Conservation (phyloP, 768 basidiomycete species). For the Amanita thiersii region DNA sequence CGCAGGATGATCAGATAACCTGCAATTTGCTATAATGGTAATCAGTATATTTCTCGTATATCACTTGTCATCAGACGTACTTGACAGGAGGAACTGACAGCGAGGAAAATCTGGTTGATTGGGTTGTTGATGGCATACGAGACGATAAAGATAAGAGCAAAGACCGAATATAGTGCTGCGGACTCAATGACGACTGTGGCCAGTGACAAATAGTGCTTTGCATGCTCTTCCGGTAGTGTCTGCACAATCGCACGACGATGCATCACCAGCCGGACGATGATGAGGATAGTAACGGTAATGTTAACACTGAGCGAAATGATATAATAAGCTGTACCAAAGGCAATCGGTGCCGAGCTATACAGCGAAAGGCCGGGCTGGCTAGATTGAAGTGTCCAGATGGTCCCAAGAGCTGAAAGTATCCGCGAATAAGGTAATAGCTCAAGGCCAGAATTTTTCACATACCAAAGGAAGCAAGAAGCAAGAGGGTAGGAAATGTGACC, state of each 20-base stretch:
- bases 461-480: slow-evolving; percentile 34
- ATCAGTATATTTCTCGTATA: slow-evolving; percentile 12
- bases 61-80: slow-evolving; percentile 13
- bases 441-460: slow-evolving; percentile 9
- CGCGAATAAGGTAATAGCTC: no score
- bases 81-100: slow-evolving; percentile 24
- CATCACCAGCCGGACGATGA: slow-evolving; percentile 19
- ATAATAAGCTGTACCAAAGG: slow-evolving; percentile 23
- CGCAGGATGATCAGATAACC: slow-evolving; percentile 40
- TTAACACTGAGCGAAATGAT: slow-evolving; percentile 26
- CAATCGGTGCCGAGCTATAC: slow-evolving; percentile 25
- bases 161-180: slow-evolving; percentile 34
- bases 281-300: slow-evolving; percentile 28
- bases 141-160: slow-evolving; percentile 30
- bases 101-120: slow-evolving; percentile 30
- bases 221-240: slow-evolving; percentile 24
- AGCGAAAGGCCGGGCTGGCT: slow-evolving; percentile 31
- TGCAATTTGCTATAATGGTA: slow-evolving; percentile 29
- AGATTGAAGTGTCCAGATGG: slow-evolving; percentile 34
- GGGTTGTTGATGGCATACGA: slow-evolving; percentile 32
- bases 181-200: slow-evolving; percentile 28
- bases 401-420: slow-evolving; percentile 28
- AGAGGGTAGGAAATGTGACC: slow-evolving; percentile 24
- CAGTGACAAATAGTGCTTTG: slow-evolving; percentile 21
- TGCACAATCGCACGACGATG: slow-evolving; percentile 19